These are phyloP conservation scores for Tolypocladium amazonense DNA, from an alignment of 2,329 filamentous ascomycete species.

Conservation along the genomic window DNA sequence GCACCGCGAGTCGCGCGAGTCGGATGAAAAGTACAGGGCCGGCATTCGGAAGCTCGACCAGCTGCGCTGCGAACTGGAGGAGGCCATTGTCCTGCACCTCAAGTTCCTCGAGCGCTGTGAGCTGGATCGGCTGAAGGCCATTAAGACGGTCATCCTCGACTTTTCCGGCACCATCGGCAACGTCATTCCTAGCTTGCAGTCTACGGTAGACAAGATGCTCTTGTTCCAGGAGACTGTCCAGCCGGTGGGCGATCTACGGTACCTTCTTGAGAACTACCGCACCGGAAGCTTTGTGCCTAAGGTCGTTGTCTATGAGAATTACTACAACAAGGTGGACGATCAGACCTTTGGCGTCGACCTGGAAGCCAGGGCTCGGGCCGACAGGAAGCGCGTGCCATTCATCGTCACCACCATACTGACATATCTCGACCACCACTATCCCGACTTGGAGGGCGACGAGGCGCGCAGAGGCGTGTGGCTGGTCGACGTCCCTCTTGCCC, in stretches of 20 bases:
- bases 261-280: constrained; percentile 92
- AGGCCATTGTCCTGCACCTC: constrained; percentile 84
- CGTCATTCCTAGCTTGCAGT: constrained; percentile 91
- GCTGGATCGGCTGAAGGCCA: constrained; percentile 88
- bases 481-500: constrained; percentile 75
- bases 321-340: constrained; percentile 96
- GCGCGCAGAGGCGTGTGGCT: constrained; percentile 89
- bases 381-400: constrained; percentile 89
- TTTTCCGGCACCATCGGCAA: constrained; percentile 97
- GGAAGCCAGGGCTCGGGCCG: constrained; percentile 85
- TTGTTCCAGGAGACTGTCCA: constrained; percentile 99
- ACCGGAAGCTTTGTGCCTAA: constrained; percentile 87
- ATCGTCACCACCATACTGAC: constrained; percentile 89
- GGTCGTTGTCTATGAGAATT: constrained; percentile 93
- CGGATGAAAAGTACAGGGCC: constrained; percentile 88
- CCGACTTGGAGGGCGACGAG: constrained; percentile 93
- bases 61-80: constrained; percentile 87
- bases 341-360: constrained; percentile 97
- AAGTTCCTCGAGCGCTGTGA: constrained; percentile 97
- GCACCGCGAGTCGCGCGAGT: constrained; percentile 77
- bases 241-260: constrained; percentile 77
- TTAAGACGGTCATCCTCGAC: constrained; percentile 95
- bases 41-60: constrained; percentile 79
- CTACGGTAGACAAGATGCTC: constrained; percentile 97
- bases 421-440: constrained; percentile 93